A percentile compares a stretch with the other conserved stretches of the same genome.
phyloP scores from a whole-genome alignment of 371 early-diverging fungal species.

The Dichotomocladium elegans region DNA sequence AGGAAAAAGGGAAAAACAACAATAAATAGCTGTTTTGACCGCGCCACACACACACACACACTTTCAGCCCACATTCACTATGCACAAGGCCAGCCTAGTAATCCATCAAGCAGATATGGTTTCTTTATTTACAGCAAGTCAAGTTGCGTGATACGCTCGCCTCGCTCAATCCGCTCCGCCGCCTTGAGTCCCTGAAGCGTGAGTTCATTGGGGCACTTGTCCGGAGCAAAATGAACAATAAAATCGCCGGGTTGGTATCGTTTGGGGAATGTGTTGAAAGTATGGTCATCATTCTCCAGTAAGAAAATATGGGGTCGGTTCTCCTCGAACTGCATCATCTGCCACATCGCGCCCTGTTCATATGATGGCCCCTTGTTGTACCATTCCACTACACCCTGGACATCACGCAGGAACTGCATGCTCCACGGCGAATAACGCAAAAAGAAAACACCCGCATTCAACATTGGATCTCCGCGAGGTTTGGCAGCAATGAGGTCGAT shows the following conservation, averaged over 20 bases:
- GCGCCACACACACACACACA: too few species aligned
- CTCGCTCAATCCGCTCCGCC: constrained; percentile 25
- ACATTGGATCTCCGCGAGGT: constrained; percentile 44
- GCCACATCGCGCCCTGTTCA: constrained; percentile 66
- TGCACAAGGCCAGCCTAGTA: too few species aligned
- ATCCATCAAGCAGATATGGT: background rate
- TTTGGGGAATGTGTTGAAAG: constrained; percentile 58
- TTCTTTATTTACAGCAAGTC: background rate
- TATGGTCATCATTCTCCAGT: constrained; percentile 54
- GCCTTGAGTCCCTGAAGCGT: constrained; percentile 48
- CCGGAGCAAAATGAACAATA: constrained; percentile 63
- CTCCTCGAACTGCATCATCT: constrained; percentile 36
- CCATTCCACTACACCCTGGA: constrained; percentile 45
- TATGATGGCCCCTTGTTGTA: constrained; percentile 43
- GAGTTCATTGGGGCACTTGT: constrained; percentile 57
- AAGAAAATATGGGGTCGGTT: constrained; percentile 31
- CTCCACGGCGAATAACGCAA: constrained; percentile 61
- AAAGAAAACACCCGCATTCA: constrained; percentile 64
- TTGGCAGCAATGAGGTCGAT: constrained; percentile 48
- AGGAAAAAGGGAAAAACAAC: too few species aligned
- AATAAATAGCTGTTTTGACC: too few species aligned
- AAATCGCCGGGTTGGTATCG: constrained; percentile 54
- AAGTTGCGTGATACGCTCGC: constrained; percentile 17
- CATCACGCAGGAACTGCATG: constrained; percentile 45
- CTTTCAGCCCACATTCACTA: too few species aligned